Evolutionary conservation across 2,329 filamentous ascomycete genomes (phyloP).

Genomic region (Diaporthe citrichinensis): DNA sequence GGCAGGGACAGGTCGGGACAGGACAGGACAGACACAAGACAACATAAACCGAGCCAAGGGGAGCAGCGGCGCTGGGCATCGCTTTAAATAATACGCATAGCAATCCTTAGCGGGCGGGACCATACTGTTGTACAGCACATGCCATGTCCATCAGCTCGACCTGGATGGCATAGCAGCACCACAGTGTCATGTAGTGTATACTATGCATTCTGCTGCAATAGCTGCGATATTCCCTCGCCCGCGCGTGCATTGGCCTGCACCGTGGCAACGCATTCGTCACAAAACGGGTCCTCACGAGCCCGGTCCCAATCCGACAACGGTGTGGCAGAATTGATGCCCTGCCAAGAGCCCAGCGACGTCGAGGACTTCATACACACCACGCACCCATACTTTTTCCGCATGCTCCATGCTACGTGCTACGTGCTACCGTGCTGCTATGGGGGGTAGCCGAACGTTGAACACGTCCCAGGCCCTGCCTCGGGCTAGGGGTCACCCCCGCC

Average conservation of each 20-base stretch:
- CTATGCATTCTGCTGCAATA: background rate
- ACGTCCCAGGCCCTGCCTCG: constrained; percentile 13
- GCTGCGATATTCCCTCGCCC: background rate
- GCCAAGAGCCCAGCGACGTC: constrained; percentile 28
- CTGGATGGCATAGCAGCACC: background rate
- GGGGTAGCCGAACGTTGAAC: background rate
- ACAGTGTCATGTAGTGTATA: background rate
- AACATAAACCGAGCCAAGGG: constrained; percentile 15
- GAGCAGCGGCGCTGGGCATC: constrained; percentile 13
- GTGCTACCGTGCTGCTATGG: constrained; percentile 8
- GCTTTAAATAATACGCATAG: constrained; percentile 18
- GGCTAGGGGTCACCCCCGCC: constrained; percentile 23
- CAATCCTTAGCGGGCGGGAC: background rate
- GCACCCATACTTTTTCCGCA: background rate
- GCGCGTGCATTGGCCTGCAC: constrained; percentile 8
- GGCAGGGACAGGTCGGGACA: background rate
- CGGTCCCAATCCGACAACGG: constrained; percentile 13
- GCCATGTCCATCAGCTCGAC: too few relatives aligned
- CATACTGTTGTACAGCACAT: background rate
- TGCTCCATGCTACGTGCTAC: background rate
- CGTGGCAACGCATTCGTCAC: constrained; percentile 18
- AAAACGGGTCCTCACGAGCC: background rate
- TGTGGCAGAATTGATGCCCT: constrained; percentile 18
- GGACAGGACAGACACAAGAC: background rate
- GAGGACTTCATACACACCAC: background rate